Base-by-base conservation (phyloP, 2,329 filamentous ascomycete species). In the Nigrograna mackinnonii region DNA sequence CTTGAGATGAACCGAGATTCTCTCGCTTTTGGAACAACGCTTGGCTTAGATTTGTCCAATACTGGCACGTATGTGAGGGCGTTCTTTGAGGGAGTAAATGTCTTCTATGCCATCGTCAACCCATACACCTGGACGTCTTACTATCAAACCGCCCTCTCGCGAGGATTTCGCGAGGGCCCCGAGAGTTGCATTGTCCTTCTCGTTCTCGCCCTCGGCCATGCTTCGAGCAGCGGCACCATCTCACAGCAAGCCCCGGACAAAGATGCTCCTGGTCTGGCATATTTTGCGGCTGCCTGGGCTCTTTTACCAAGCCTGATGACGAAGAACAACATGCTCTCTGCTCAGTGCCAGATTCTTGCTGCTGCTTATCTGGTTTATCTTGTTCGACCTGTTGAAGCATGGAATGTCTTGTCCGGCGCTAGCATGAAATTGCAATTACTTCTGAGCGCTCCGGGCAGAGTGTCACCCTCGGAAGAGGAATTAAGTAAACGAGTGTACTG, bases 71-170 rank as follows among this genome's bases (percentile, higher is more conserved):
- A 91, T 63, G 85, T 89, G 30, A 83, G 87, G 59, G 85, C 88
- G 1, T 92, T 89, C 66, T 94, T 92, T 58, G 84, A 87, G 44
- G 79, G 85, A 31, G 89, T 91, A 46, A 92, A 92, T 52, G 79
- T 91, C 3, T 92, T 89, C 86, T 92, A 92, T 58, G 88, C 89
- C 7, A 90, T 87, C 55, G 87, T 94, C 22, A 91, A 91, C 61
- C 88, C 88, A 1, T 88, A 88, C 64, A 87, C 84, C 2, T 94
- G 89, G 88, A 77, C 80, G 31, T 83, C 78, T 46, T 85, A 90
- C 62, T 91, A 91, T 62, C 82, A 84, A 20, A 86, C 79, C 4
- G 89, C 89, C 0, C 76, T 91, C 5, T 86, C 86, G 2, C 86
- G 86, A 52, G 84, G 86, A 1, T 91, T 92, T 54, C 80, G 85